These are phyloP conservation scores for Aspergillus oerlinghausenensis DNA, from an alignment of 2,329 filamentous ascomycete species.

Conservation along the genomic window DNA sequence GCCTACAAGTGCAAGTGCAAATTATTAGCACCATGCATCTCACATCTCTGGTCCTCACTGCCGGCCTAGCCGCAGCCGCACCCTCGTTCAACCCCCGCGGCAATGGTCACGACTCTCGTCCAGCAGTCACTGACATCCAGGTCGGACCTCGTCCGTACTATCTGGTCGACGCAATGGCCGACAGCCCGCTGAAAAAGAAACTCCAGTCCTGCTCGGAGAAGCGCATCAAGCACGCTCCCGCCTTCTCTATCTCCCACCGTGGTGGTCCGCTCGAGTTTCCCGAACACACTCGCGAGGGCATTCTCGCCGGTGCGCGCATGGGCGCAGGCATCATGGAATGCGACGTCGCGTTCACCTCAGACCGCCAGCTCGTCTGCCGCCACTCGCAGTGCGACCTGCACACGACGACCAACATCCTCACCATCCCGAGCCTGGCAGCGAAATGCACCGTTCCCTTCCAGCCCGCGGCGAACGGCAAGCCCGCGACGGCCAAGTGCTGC, in stretches of 20 bases:
- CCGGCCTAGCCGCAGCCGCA: constrained; percentile 9
- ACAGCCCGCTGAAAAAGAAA: constrained; percentile 13
- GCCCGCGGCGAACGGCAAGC: constrained; percentile 6
- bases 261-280: constrained; percentile 16
- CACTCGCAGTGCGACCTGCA: constrained; percentile 20
- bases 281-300: constrained; percentile 15
- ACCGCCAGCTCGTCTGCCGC: constrained; percentile 16
- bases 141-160: constrained; percentile 18
- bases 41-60: constrained; percentile 7
- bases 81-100: constrained; percentile 6
- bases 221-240: constrained; percentile 10
- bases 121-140: constrained; percentile 15
- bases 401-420: constrained; percentile 18
- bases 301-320: constrained; percentile 16
- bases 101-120: background rate
- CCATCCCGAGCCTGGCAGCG: constrained; percentile 14
- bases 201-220: constrained; percentile 13
- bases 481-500: constrained; percentile 14
- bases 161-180: constrained; percentile 16
- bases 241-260: constrained; percentile 17
- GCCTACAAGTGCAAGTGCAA: background rate
- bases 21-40: constrained; percentile 8
- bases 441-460: constrained; percentile 16
- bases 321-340: constrained; percentile 17
- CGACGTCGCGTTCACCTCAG: constrained; percentile 16